phyloP scores from a whole-genome alignment of 768 basidiomycete species.

The Lactarius vividus region DNA sequence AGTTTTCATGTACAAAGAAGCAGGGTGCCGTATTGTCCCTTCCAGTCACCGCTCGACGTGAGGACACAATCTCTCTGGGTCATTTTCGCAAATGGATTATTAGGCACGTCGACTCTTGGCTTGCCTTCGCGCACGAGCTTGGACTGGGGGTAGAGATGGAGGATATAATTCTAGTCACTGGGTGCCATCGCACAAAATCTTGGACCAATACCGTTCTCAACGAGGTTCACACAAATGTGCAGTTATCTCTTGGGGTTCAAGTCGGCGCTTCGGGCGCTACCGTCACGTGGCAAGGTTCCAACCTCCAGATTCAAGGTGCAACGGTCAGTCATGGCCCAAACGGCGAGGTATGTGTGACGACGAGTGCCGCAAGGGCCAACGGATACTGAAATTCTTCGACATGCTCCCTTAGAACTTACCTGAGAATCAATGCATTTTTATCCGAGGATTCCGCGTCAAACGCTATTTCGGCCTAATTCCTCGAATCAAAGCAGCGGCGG shows the following conservation, averaged over 20 bases:
- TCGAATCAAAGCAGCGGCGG: not conserved
- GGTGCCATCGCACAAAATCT: not conserved
- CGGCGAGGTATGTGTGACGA: not conserved
- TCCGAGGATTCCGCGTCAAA: not conserved
- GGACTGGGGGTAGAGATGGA: not conserved
- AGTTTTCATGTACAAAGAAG: not conserved
- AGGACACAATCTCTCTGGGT: not conserved
- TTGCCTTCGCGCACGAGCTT: not conserved
- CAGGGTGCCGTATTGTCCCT: not conserved
- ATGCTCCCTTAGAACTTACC: not conserved
- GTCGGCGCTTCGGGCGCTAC: too few relatives aligned
- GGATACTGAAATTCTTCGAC: not conserved
- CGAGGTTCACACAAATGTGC: too few relatives aligned
- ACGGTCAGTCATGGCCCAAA: not conserved
- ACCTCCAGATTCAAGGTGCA: not conserved
- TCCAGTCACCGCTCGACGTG: not conserved
- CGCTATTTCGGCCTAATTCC: not conserved
- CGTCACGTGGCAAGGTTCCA: not conserved
- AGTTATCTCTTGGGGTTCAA: too few relatives aligned
- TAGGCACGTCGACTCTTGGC: not conserved
- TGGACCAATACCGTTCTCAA: not conserved
- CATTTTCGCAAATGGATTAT: not conserved
- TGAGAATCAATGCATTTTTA: not conserved
- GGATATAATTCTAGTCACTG: not conserved
- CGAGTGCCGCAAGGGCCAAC: not conserved